A percentile compares a stretch with the other conserved stretches of the same genome.
Evolutionary conservation across 2,329 filamentous ascomycete genomes (phyloP).

Genomic region (Thielaviopsis ethacetica): DNA sequence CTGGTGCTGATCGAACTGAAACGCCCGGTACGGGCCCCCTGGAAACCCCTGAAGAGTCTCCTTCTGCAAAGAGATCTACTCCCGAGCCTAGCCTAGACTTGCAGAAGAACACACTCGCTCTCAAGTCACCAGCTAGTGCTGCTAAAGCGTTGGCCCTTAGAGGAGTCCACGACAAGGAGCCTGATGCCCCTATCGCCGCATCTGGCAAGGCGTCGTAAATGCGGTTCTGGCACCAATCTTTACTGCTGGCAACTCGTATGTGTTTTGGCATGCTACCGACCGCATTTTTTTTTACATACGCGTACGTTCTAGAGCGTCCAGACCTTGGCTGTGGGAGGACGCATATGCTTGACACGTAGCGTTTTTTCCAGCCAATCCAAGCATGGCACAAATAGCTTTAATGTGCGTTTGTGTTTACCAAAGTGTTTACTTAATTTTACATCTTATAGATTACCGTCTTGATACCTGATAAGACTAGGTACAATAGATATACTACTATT

Average conservation of each 20-base stretch:
- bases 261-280: not conserved
- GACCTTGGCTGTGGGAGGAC: not conserved
- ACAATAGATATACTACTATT: not conserved
- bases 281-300: not conserved
- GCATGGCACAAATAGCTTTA: not conserved
- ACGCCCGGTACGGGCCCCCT: conserved; percentile 2
- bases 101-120: conserved; percentile 3
- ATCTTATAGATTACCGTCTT: not conserved
- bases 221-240: not conserved
- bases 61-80: conserved; percentile 4
- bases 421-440: not conserved
- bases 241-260: not conserved
- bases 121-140: conserved; percentile 18
- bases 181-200: conserved; percentile 18
- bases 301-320: not conserved
- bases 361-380: not conserved
- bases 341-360: not conserved
- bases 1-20: conserved; percentile 1
- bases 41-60: conserved; percentile 11
- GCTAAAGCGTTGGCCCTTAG: conserved; percentile 39
- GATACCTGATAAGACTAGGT: not conserved
- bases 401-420: not conserved
- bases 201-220: conserved; percentile 16
- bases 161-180: conserved; percentile 43
- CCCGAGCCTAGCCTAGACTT: not conserved